These are phyloP conservation scores for Leptographium lundbergii DNA, from an alignment of 2,329 filamentous ascomycete species.

Conservation along the genomic window DNA sequence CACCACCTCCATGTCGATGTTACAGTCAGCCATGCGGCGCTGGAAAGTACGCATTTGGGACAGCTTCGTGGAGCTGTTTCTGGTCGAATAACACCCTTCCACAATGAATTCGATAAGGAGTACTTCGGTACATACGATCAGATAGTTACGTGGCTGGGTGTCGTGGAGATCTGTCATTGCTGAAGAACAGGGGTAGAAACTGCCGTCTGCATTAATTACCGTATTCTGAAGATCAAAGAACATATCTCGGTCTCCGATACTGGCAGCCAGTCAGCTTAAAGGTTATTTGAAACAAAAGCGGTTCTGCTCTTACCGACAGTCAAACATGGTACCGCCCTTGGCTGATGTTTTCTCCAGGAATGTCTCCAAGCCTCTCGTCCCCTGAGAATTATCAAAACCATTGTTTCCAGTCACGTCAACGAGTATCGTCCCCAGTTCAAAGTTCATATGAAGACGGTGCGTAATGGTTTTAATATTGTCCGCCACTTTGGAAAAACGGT, in stretches of 20 bases:
- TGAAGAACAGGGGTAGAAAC: constrained; percentile 7
- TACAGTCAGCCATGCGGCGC: neutral
- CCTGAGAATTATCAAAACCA: too few relatives aligned
- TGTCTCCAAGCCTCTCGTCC: neutral
- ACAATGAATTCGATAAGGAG: constrained; percentile 14
- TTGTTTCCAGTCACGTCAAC: neutral
- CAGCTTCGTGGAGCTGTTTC: neutral
- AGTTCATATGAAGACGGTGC: neutral
- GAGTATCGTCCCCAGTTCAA: neutral
- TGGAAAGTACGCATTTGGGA: constrained; percentile 8
- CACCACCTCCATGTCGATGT: constrained; percentile 15
- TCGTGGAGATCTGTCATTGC: constrained; percentile 4
- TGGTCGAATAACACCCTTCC: neutral
- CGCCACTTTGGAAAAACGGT: neutral
- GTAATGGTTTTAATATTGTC: neutral
- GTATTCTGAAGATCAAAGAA: constrained; percentile 3
- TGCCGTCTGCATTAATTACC: neutral
- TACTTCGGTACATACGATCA: constrained; percentile 9
- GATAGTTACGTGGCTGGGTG: constrained; percentile 4
- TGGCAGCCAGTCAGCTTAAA: neutral
- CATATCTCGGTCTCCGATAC: constrained; percentile 1
- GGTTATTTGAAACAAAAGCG: too few relatives aligned
- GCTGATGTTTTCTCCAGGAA: neutral
- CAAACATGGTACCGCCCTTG: neutral
- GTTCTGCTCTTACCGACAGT: neutral